A percentile compares a stretch with the other conserved stretches of the same genome.
phyloP scores from a whole-genome alignment of 1,284 basidiomycete species.

The Mycena sp. region DNA sequence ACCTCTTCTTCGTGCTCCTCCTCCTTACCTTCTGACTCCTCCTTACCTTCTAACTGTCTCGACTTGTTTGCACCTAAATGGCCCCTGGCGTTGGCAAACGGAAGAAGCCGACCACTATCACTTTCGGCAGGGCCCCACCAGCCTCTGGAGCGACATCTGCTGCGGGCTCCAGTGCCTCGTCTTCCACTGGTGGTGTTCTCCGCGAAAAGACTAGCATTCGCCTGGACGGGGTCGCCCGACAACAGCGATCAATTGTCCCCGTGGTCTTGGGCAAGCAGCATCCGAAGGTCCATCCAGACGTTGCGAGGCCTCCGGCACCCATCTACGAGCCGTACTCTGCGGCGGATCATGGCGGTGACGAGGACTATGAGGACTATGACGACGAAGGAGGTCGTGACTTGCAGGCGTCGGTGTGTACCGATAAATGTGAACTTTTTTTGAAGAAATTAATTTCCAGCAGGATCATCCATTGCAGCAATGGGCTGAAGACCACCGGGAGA shows the following conservation, averaged over 20 bases:
- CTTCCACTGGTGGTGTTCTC: neutral
- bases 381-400: neutral
- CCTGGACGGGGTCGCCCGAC: neutral
- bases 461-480: slow-evolving; percentile 11
- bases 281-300: slow-evolving; percentile 2
- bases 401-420: neutral
- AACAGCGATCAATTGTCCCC: neutral
- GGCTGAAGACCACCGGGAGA: slow-evolving; percentile 14
- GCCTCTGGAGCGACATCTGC: neutral
- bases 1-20: neutral
- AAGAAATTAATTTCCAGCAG: neutral
- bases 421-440: neutral
- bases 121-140: neutral
- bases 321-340: neutral
- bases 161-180: neutral
- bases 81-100: neutral
- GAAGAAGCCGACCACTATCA: neutral
- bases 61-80: neutral
- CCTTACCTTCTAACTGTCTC: neutral
- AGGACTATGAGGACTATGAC: neutral
- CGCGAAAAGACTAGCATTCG: neutral
- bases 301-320: neutral
- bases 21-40: neutral
- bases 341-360: neutral
- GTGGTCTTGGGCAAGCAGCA: neutral